Evolutionary conservation across 2,329 filamentous ascomycete species (phyloP).

Genomic region (Pyrenochaeta sp.): DNA sequence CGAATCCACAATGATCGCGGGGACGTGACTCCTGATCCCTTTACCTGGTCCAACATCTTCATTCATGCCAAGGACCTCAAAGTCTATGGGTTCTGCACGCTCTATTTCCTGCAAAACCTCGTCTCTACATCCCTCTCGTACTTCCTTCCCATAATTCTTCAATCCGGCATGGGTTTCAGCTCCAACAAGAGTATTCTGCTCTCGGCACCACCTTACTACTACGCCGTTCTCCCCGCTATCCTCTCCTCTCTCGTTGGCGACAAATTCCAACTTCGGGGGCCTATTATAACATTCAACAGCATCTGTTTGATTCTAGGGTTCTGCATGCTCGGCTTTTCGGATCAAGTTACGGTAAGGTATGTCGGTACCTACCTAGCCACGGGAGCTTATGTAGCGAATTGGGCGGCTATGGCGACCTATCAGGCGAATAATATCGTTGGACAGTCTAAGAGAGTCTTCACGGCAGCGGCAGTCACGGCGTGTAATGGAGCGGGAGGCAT

Average conservation of each 20-base stretch:
- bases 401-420: slow-evolving; percentile 67
- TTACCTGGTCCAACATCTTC: slow-evolving; percentile 64
- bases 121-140: slow-evolving; percentile 72
- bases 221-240: slow-evolving; percentile 69
- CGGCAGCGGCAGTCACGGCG: slow-evolving; percentile 67
- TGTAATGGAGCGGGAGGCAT: slow-evolving; percentile 71
- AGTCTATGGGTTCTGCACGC: slow-evolving; percentile 69
- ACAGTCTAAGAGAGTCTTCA: slow-evolving; percentile 71
- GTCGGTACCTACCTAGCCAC: slow-evolving; percentile 72
- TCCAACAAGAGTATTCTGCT: slow-evolving; percentile 63
- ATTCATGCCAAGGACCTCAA: slow-evolving; percentile 67
- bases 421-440: slow-evolving; percentile 62
- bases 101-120: slow-evolving; percentile 73
- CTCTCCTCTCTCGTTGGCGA: slow-evolving; percentile 71
- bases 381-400: slow-evolving; percentile 73
- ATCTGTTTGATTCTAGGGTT: slow-evolving; percentile 70
- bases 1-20: slow-evolving; percentile 69
- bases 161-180: slow-evolving; percentile 56
- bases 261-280: slow-evolving; percentile 66
- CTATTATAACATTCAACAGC: slow-evolving; percentile 71
- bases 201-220: slow-evolving; percentile 73
- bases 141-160: slow-evolving; percentile 70
- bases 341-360: slow-evolving; percentile 68
- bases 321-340: slow-evolving; percentile 69
- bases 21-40: slow-evolving; percentile 65